Evolutionary conservation across 1,284 basidiomycete species (phyloP), one percentile per base, ranked within the genome.

Genomic region (Amylostereum areolatum): DNA sequence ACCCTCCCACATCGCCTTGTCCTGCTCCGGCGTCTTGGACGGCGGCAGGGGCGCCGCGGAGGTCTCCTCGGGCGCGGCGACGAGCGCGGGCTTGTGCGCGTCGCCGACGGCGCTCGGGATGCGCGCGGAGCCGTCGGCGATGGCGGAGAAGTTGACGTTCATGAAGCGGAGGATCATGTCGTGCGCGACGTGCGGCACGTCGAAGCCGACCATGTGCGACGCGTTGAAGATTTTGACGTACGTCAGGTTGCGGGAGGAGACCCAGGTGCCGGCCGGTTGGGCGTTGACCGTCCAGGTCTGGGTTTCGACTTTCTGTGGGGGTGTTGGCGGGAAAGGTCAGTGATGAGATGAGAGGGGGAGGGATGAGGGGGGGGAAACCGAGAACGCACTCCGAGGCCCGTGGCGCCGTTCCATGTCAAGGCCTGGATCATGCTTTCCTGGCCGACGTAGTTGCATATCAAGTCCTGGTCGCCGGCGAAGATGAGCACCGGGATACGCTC

Each of bases 141-240:
- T 78, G 3, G 81, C 77, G 30, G 85, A 79, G 59, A 95, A 89
- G 69, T 98, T 87, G 49, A 95, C 82, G 43, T 80, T 84, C 83
- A 97, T 90, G 71, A 97, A 97, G 11, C 94, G 89, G 44, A 95
- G 81, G 61, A 99, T 96, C 97, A 99, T 98, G 67, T 99, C 96
- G 66, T 98, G 94, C 3, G 92, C 77, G 31, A 87, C 83, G 49
- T 92, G 77, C 0, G 95, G 96, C 9, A 89, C 74, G 67, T 99
- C 96, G 63, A 83, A 96, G 1, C 92, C 92, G 30, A 87, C 92
- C 93, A 97, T 97, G 66, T 96, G 93, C 1, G 92, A 95, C 1
- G 91, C 92, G 52, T 92, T 91, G 66, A 87, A 89, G 32, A 92
- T 78, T 85, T 93, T 94, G 56, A 85, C 91, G 61, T 97, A 98